Base-by-base conservation (phyloP, 768 basidiomycete genomes). In the Cystofilobasidium macerans region DNA sequence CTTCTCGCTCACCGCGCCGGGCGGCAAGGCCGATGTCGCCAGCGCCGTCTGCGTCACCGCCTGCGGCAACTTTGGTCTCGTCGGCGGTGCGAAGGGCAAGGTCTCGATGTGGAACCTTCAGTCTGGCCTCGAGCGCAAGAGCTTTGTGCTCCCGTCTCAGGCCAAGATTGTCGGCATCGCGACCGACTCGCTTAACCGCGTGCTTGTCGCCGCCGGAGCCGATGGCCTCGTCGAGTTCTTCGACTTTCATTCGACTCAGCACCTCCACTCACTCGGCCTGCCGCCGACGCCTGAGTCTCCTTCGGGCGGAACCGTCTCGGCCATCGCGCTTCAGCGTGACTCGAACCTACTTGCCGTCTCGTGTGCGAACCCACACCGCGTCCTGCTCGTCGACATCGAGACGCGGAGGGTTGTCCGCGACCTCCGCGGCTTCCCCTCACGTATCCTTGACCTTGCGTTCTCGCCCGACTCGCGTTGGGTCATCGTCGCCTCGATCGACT, bases 31-130 rank as follows among this genome's bases (percentile, higher is more conserved):
- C 28, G 57, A 43, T 18, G 61, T 62, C 30, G 53, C 60, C 58
- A 32, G 11, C 26, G 82, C 86, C 18, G 88, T 93, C 22, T 88
- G 86, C 69, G 87, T 97, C 24, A 87, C 92, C 4, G 87, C 89
- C 0, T 99, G 95, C 73, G 95, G 95, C 11, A 98, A 98, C 73
- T 99, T 97, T 73, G 89, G 88, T 33, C 75, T 98, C 14, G 89
- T 84, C 4, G 85, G 90, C 30, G 86, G 87, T 1, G 88, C 88
- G 2, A 85, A 83, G 0, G 81, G 80, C 30, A 70, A 75, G 48
- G 86, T 98, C 43, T 76, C 84, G 65, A 86, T 93, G 86, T 98
- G 90, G 87, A 99, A 97, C 74, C 84, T 99, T 85, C 94, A 99
- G 76, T 91, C 88, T 4, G 95, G 95, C 1, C 82, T 92, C 65